A percentile compares a stretch with the other conserved stretches of the same genome.
phyloP scores from a whole-genome alignment of 805 yeast genomes.

The Tetrapisispora taiwanensis region DNA sequence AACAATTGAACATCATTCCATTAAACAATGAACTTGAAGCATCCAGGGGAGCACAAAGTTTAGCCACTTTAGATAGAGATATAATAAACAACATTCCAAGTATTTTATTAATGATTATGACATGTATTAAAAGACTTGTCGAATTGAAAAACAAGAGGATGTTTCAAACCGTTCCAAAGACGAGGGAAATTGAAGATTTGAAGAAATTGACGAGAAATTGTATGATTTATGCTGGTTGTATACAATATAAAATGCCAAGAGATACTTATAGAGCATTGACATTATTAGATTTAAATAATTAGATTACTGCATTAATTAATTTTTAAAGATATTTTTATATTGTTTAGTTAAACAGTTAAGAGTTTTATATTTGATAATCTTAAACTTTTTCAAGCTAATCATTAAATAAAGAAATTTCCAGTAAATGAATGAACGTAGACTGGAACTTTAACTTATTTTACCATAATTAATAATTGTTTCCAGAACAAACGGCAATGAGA shows the following conservation, averaged over 20 bases:
- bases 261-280: constrained; percentile 68
- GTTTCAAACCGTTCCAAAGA: constrained; percentile 7
- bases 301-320: no score
- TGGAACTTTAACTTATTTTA: no score
- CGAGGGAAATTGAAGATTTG: constrained; percentile 45
- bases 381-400: no score
- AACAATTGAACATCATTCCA: constrained; percentile 60
- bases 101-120: constrained; percentile 71
- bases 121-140: constrained; percentile 52
- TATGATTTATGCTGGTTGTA: constrained; percentile 91
- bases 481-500: no score
- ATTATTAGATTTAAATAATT: constrained; percentile 39
- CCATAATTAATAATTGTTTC: no score
- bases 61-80: constrained; percentile 53
- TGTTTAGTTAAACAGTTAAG: no score
- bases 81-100: constrained; percentile 73
- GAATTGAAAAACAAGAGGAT: constrained; percentile 31
- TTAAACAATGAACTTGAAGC: constrained; percentile 46
- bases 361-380: no score
- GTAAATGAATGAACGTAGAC: no score
- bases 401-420: no score
- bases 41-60: constrained; percentile 60
- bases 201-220: constrained; percentile 67
- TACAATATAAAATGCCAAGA: constrained; percentile 83
- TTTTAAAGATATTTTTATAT: no score